phyloP scores from a whole-genome alignment of 176 grass and related monocot species.

The Carex kokanica region DNA sequence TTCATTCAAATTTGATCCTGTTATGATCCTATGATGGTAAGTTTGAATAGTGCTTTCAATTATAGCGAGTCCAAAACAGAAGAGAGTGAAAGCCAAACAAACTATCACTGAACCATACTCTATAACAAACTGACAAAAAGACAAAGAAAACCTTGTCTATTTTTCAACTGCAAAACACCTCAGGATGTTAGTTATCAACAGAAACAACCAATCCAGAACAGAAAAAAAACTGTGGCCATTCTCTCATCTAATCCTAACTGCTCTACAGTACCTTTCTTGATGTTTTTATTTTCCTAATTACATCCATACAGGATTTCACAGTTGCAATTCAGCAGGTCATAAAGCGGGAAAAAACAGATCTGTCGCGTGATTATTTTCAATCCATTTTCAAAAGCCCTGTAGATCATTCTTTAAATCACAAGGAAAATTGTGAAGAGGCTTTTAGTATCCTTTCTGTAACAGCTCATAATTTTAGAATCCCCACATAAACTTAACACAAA shows the following conservation, averaged over 20 bases:
- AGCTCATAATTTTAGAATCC: background rate
- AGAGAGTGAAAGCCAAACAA: background rate
- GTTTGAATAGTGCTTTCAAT: background rate
- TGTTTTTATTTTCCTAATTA: background rate
- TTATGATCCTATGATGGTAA: background rate
- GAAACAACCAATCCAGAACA: background rate
- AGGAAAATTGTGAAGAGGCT: background rate
- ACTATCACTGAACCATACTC: constrained; percentile 1
- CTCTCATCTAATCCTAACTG: constrained; percentile 4
- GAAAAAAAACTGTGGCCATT: background rate
- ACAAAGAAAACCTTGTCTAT: constrained; percentile 4
- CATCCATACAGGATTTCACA: background rate
- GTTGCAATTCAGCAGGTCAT: background rate
- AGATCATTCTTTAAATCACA: background rate
- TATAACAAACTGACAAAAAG: background rate
- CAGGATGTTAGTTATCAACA: background rate
- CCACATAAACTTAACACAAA: background rate
- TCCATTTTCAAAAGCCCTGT: background rate
- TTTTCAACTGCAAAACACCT: background rate
- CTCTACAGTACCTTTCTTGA: background rate
- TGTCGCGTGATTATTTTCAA: background rate
- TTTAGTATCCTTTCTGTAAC: background rate
- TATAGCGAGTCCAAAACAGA: background rate
- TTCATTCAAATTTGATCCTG: constrained; percentile 2
- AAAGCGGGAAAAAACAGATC: background rate